Conservation (phyloP, 2,329 filamentous ascomycete genomes). For the Aspergillus brunneoviolaceus region DNA sequence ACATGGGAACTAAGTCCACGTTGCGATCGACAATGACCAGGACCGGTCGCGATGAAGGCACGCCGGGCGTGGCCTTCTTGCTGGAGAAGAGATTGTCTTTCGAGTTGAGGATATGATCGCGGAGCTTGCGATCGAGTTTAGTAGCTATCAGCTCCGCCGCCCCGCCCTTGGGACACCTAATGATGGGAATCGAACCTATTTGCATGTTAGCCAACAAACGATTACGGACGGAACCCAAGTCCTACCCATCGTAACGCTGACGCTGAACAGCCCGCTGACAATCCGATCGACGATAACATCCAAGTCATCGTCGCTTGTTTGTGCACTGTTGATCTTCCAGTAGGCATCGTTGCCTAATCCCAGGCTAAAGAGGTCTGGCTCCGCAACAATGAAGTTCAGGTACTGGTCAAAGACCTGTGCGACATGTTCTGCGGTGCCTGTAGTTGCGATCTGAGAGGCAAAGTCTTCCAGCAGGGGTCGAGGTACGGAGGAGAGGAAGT, state of each 20-base stretch:
- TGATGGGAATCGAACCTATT: constrained; percentile 84
- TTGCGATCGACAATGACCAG: constrained; percentile 93
- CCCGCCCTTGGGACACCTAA: constrained; percentile 87
- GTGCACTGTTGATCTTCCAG: constrained; percentile 91
- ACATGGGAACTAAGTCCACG: constrained; percentile 92
- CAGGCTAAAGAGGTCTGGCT: constrained; percentile 91
- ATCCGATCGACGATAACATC: constrained; percentile 86
- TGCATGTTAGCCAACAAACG: constrained; percentile 19
- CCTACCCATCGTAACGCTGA: constrained; percentile 94
- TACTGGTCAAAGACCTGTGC: constrained; percentile 96
- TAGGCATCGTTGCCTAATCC: constrained; percentile 93
- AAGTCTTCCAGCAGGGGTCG: constrained; percentile 92
- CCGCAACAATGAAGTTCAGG: constrained; percentile 93
- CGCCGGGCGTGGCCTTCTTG: constrained; percentile 61
- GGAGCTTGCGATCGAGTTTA: constrained; percentile 90
- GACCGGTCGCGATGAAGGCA: constrained; percentile 76
- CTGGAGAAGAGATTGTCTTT: constrained; percentile 93
- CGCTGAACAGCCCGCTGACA: constrained; percentile 94
- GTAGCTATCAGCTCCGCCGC: constrained; percentile 92
- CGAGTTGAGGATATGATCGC: constrained; percentile 94
- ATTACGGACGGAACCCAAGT: background rate
- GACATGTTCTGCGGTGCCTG: constrained; percentile 84
- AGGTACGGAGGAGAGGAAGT: constrained; percentile 92
- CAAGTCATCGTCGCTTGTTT: constrained; percentile 85
- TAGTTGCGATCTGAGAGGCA: constrained; percentile 78